Conservation (phyloP, 768 basidiomycete genomes). For the Coprinopsis strossmayeri region DNA sequence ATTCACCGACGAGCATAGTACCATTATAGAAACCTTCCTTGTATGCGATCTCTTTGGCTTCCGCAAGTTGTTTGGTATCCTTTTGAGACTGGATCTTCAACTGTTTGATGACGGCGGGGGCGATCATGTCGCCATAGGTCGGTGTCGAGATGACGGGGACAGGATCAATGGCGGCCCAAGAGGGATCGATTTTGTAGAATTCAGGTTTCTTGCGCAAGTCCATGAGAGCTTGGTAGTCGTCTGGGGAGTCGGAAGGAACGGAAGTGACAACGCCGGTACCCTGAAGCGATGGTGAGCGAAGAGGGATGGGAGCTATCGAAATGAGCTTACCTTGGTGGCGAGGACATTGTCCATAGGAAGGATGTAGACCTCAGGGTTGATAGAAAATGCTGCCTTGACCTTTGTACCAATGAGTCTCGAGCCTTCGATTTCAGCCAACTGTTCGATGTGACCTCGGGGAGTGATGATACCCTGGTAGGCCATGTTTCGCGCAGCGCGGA, state of each 20-base stretch:
- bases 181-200: conserved; percentile 89
- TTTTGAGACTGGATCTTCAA: conserved; percentile 95
- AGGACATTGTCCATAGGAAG: conserved; percentile 98
- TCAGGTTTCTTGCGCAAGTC: conserved; percentile 96
- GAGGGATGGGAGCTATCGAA: neutral
- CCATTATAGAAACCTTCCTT: conserved; percentile 98
- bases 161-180: conserved; percentile 81
- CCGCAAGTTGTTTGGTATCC: conserved; percentile 86
- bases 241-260: conserved; percentile 96
- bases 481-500: conserved; percentile 95
- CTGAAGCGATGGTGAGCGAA: conserved; percentile 25
- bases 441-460: conserved; percentile 62
- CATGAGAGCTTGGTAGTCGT: conserved; percentile 85
- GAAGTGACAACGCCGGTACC: conserved; percentile 98
- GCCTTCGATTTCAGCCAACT: conserved; percentile 76
- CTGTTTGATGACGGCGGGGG: conserved; percentile 75
- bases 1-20: conserved; percentile 86
- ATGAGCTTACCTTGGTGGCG: conserved; percentile 73
- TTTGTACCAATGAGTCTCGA: conserved; percentile 79
- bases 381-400: conserved; percentile 79
- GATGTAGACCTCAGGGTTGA: conserved; percentile 86
- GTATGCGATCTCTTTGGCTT: conserved; percentile 97
- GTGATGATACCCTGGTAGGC: conserved; percentile 85
- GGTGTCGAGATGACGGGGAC: conserved; percentile 85
- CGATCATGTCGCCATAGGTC: conserved; percentile 89